A percentile compares a stretch with the other conserved stretches of the same genome.
These are phyloP conservation scores for Aspergillus sclerotialis DNA, from an alignment of 2,329 filamentous ascomycete species.

Conservation along the genomic window DNA sequence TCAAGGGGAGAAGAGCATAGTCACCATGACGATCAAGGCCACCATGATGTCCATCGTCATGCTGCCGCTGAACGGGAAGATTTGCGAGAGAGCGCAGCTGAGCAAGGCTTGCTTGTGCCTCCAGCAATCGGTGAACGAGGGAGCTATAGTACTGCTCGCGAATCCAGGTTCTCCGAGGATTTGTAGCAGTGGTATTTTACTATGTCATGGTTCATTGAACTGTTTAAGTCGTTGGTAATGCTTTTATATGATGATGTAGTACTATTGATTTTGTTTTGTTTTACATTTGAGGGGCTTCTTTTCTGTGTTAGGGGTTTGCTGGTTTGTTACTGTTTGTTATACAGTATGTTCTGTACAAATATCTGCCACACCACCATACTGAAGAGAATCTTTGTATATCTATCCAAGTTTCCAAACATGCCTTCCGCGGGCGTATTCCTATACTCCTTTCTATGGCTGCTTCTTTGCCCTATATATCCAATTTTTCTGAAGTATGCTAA, in stretches of 20 bases:
- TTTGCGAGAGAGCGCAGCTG: constrained; percentile 21
- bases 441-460: no score
- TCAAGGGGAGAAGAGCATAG: constrained; percentile 8
- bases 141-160: constrained; percentile 20
- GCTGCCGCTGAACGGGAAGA: constrained; percentile 15
- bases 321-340: constrained; percentile 1
- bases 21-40: constrained; percentile 5
- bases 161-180: constrained; percentile 32
- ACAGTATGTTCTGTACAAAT: not conserved
- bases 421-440: no score
- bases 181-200: constrained; percentile 21
- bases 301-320: not conserved
- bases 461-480: no score
- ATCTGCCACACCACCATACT: no score
- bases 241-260: constrained; percentile 2
- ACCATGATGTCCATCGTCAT: constrained; percentile 5
- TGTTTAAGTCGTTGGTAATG: no score
- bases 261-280: constrained; percentile 4
- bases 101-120: constrained; percentile 24
- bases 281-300: not conserved
- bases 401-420: no score
- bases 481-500: no score
- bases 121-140: constrained; percentile 17
- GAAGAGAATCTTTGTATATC: no score
- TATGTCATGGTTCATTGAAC: no score